phyloP scores from a whole-genome alignment of 2,329 filamentous ascomycete species.

The Arthrobotrys megalospora region DNA sequence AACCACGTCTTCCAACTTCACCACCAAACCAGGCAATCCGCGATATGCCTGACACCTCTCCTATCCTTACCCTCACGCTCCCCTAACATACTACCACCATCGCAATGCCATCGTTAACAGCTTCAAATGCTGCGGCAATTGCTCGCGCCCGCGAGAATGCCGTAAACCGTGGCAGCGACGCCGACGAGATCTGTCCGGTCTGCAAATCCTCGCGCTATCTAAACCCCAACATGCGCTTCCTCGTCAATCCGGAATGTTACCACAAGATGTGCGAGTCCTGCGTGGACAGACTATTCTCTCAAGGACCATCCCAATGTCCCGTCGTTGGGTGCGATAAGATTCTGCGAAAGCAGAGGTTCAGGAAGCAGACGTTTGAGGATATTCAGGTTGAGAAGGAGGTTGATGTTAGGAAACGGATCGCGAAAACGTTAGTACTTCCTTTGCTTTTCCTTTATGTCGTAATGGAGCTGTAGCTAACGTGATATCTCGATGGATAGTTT shows the following conservation, averaged over 20 bases:
- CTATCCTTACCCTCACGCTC: slow-evolving; percentile 2
- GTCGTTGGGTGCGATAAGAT: slow-evolving; percentile 90
- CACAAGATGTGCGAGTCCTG: slow-evolving; percentile 98
- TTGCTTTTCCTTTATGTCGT: neutral
- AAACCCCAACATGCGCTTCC: slow-evolving; percentile 92
- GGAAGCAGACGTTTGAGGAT: slow-evolving; percentile 90
- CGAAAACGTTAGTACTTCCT: slow-evolving; percentile 70
- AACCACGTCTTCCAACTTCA: slow-evolving; percentile 25
- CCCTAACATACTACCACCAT: neutral
- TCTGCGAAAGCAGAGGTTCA: slow-evolving; percentile 86
- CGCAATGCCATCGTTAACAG: slow-evolving; percentile 46
- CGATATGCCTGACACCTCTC: slow-evolving; percentile 33
- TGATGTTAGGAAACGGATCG: slow-evolving; percentile 86
- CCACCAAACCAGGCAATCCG: slow-evolving; percentile 5
- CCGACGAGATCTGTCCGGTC: slow-evolving; percentile 87
- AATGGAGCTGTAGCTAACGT: slow-evolving; percentile 22
- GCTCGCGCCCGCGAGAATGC: slow-evolving; percentile 58
- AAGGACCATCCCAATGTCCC: slow-evolving; percentile 91
- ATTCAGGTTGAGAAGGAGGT: slow-evolving; percentile 91
- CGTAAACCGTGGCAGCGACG: slow-evolving; percentile 55
- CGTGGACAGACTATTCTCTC: slow-evolving; percentile 92
- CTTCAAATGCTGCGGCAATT: slow-evolving; percentile 45
- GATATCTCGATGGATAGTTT: slow-evolving; percentile 73
- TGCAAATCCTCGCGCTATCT: slow-evolving; percentile 98
- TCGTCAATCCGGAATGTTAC: slow-evolving; percentile 98